Conservation (phyloP, 257 asterid species). For the Ballota nigra region DNA sequence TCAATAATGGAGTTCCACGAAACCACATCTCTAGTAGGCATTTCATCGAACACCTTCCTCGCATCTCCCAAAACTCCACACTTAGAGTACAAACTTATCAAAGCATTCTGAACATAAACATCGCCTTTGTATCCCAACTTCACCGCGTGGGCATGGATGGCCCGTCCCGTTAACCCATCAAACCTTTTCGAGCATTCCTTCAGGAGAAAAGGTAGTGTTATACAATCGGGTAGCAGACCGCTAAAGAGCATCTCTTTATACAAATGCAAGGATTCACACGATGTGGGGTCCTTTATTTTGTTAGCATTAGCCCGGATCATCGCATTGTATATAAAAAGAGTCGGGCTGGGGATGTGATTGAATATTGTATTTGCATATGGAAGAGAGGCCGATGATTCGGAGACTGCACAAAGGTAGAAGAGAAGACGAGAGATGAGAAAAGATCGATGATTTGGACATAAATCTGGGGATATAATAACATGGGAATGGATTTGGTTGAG, state of each 20-base stretch:
- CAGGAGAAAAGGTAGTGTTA: constrained; percentile 66
- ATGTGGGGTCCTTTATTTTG: constrained; percentile 36
- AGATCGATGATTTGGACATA: constrained; percentile 41
- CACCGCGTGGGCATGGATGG: constrained; percentile 51
- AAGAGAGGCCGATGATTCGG: constrained; percentile 41
- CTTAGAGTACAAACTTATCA: constrained; percentile 53
- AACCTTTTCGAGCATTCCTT: constrained; percentile 58
- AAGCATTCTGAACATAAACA: constrained; percentile 62
- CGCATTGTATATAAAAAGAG: constrained; percentile 58
- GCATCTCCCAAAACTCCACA: constrained; percentile 53
- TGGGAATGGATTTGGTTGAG: constrained; percentile 62
- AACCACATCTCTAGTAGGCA: constrained; percentile 60
- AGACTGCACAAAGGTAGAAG: constrained; percentile 48
- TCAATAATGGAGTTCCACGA: constrained; percentile 70
- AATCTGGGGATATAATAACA: constrained; percentile 38
- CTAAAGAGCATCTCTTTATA: constrained; percentile 46
- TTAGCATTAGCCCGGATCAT: constrained; percentile 68
- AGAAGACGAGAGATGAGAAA: constrained; percentile 63
- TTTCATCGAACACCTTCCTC: constrained; percentile 66
- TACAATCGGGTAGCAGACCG: constrained; percentile 46
- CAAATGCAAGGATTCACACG: constrained; percentile 38
- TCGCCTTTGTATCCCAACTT: constrained; percentile 50
- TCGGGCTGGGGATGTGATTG: constrained; percentile 37
- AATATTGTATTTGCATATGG: constrained; percentile 47
- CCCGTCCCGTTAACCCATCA: constrained; percentile 39